Evolutionary conservation across 1,139 yeast species (phyloP).

Genomic region (Yamadazyma spencermartinsiae): DNA sequence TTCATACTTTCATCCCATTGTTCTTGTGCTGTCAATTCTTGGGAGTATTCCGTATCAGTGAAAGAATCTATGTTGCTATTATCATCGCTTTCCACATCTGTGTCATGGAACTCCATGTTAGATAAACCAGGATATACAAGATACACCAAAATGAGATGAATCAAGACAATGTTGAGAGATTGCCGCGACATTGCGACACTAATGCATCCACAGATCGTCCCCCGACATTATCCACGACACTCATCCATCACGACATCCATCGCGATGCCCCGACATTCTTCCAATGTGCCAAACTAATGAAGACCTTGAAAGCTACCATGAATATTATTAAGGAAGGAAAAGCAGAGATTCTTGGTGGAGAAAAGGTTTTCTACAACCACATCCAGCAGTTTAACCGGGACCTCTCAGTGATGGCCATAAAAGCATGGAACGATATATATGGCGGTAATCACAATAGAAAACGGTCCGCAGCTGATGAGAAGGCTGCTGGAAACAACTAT

Average conservation of each 20-base stretch:
- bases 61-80: neutral
- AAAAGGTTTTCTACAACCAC: slow-evolving; percentile 90
- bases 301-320: slow-evolving; percentile 10
- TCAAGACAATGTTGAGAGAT: too few species aligned
- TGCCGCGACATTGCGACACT: neutral
- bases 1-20: slow-evolving; percentile 80
- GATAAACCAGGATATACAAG: too few species aligned
- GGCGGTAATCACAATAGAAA: slow-evolving; percentile 22
- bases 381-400: slow-evolving; percentile 97
- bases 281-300: too few species aligned
- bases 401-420: slow-evolving; percentile 77
- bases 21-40: slow-evolving; percentile 51
- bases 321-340: slow-evolving; percentile 71
- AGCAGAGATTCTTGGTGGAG: slow-evolving; percentile 68
- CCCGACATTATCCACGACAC: too few species aligned
- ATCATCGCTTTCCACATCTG: slow-evolving; percentile 1
- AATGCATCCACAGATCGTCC: too few species aligned
- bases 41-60: slow-evolving; percentile 9
- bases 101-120: neutral
- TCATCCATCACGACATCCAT: too few species aligned
- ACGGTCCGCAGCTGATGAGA: slow-evolving; percentile 18
- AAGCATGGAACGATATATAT: slow-evolving; percentile 76
- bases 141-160: too few species aligned
- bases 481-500: slow-evolving; percentile 22
- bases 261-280: too few species aligned